These are phyloP conservation scores for Xanthoconium stramineum DNA, from an alignment of 768 basidiomycete species.

Conservation along the genomic window DNA sequence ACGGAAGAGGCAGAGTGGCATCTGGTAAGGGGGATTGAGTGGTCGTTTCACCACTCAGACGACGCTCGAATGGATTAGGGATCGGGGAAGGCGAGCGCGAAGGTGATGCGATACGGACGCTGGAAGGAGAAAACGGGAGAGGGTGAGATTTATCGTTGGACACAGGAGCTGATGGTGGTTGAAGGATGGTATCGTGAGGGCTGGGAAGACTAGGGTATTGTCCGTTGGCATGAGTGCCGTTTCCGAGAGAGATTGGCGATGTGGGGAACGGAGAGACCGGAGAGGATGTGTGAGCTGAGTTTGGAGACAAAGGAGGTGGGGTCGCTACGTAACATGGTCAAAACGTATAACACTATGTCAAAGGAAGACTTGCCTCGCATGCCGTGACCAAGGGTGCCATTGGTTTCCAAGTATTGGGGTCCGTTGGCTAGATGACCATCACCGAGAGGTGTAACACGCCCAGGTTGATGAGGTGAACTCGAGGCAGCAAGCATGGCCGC, in stretches of 20 bases:
- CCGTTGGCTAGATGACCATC: conserved; percentile 31
- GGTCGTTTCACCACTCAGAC: conserved; percentile 72
- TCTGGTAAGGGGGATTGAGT: conserved; percentile 22
- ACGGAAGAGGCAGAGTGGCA: conserved; percentile 41
- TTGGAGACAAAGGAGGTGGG: conserved; percentile 32
- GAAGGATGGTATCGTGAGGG: conserved; percentile 14
- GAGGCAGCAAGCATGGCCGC: conserved; percentile 48
- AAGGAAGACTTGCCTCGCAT: conserved; percentile 29
- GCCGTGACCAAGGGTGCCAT: conserved; percentile 29
- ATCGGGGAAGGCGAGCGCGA: conserved; percentile 39
- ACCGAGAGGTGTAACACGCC: neutral
- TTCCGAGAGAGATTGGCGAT: conserved; percentile 24
- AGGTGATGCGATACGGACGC: conserved; percentile 27
- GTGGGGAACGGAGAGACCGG: conserved; percentile 31
- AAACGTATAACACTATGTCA: neutral
- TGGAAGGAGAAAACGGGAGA: conserved; percentile 20
- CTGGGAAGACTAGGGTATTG: conserved; percentile 19
- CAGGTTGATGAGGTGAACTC: conserved; percentile 11
- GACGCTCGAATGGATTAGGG: conserved; percentile 90
- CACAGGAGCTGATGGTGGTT: neutral
- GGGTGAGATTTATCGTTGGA: conserved; percentile 17
- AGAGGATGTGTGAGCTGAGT: conserved; percentile 31
- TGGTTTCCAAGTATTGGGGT: conserved; percentile 48
- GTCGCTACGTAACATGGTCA: conserved; percentile 26
- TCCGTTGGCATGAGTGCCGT: conserved; percentile 12